A percentile compares a stretch with the other conserved stretches of the same genome.
These are phyloP conservation scores for Stephania japonica DNA, from an alignment of 164 flowering plant genomes.

Conservation along the genomic window DNA sequence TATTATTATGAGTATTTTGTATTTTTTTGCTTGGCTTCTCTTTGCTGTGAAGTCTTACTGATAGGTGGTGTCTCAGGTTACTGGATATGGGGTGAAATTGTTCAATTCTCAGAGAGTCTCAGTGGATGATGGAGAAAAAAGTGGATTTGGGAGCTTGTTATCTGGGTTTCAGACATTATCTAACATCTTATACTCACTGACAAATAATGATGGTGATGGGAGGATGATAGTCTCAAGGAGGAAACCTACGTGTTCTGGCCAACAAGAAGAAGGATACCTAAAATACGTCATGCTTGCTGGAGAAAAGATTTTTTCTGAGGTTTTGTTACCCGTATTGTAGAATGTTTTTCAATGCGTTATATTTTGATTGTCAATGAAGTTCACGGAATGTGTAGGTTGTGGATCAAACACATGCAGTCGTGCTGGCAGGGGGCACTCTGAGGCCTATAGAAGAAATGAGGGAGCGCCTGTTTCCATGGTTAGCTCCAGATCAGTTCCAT, in stretches of 20 bases:
- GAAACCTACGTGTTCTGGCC: conserved; percentile 23
- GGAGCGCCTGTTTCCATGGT: conserved; percentile 79
- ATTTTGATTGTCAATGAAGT: conserved; percentile 3
- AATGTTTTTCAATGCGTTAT: background rate
- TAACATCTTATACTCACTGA: conserved; percentile 58
- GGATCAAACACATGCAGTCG: conserved; percentile 84
- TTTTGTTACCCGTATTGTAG: conserved; percentile 18
- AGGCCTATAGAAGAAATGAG: conserved; percentile 93
- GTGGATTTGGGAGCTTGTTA: conserved; percentile 43
- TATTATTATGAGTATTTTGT: background rate
- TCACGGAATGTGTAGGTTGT: conserved; percentile 38
- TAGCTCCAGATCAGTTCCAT: conserved; percentile 46
- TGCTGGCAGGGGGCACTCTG: conserved; percentile 93
- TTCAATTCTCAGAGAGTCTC: conserved; percentile 25
- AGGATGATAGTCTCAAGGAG: conserved; percentile 67
- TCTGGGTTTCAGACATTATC: conserved; percentile 70
- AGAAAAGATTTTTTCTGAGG: conserved; percentile 90
- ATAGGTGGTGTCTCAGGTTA: conserved; percentile 38
- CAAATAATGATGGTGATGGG: conserved; percentile 80
- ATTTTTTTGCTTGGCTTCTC: background rate
- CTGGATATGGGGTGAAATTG: conserved; percentile 72
- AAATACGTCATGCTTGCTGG: conserved; percentile 97
- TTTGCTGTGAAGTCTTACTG: background rate
- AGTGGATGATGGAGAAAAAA: conserved; percentile 20
- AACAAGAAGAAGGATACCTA: conserved; percentile 49